Evolutionary conservation across 2,329 filamentous ascomycete species (phyloP), one percentile per base, ranked within the genome.

Genomic region (Colletotrichum salicis): DNA sequence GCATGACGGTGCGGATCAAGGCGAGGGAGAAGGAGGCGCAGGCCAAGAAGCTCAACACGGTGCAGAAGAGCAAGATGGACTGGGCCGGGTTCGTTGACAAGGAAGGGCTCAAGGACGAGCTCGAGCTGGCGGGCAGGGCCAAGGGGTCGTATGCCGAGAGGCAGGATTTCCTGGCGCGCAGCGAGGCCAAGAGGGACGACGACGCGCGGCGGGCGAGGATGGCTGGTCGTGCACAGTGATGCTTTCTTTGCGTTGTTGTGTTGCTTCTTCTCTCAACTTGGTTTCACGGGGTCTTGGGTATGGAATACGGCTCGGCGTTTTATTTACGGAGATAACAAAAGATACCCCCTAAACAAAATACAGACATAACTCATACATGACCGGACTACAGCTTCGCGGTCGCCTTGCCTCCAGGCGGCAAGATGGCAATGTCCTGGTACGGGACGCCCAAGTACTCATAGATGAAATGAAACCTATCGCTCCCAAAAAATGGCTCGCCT

Each of bases 401-500:
- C 41, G 41, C 19, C 33, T 69, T 56, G 19, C 51, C n/a, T 1
- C 58, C 52, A 1, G 73, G 71, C 45, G 73, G 71, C 5, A 84
- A 67, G 51, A 90, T 76, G 72, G 83, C 82, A 27, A 92, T 76
- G 69, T 90, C 88, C 71, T 84, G 85, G 78, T 86, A 90, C 5
- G 88, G 88, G 58, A 94, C 75, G 0, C 85, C 90, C 56, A 95
- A 79, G 77, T 89, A 92, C 70, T 88, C 84, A 82, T 91, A 95
- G 75, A 95, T 87, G 76, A 89, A 92, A 75, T 91, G 87, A 79
- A 91, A 93, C 69, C 91, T 90, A 81, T 95, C 93, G 81, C 92
- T 94, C 3, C 93, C 93, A 80, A 95, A 95, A 79, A 95, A 94
- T 0, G 91, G 89, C 82, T 93, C 90, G 60, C 85, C 85, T 67